Evolutionary conservation across 139 green algal species (phyloP), one percentile per base, ranked within the genome.

Genomic region (Micromonas commoda): DNA sequence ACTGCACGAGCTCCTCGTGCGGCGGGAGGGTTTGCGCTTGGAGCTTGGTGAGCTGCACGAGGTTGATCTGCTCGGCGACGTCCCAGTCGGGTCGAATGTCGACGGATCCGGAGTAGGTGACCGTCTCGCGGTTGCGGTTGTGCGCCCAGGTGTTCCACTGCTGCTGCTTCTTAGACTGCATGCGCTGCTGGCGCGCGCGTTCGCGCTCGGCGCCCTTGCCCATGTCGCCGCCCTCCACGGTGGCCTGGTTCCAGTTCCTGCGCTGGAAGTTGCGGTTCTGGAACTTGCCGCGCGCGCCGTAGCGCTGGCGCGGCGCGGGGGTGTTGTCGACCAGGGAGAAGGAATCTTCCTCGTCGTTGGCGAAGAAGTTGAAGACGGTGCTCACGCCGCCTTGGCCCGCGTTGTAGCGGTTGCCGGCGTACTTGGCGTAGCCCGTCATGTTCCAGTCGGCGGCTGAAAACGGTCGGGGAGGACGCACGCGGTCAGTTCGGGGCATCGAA

Each of bases 311-410:
- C 28, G 51, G 74, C 29, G 64, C 54, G 0, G 82, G 82, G 54
- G 54, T 85, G 79, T 89, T 97, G 86, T 99, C 95, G 54, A 99
- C 95, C 5, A 99, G 81, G 63, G 97, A 90, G 86, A 98, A 99
- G 0, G 84, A 91, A 65, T 96, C 92, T 79, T 98, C 94, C 80
- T 97, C 94, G 64, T 97, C 92, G 38, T 92, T 91, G 53, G 91
- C 87, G 73, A 96, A 92, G 87, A 97, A 98, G 83, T 94, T 96
- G 85, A 98, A 98, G 1, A 97, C 90, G 3, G 90, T 83, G 38
- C 82, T 84, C 66, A 87, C 87, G 28, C 80, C 80, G n/a, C n/a
- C 23, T 61, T 81, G 31, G 31, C 35, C 54, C 85, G 78, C 38
- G 63, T 60, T 0, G 66, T 34, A 51, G 69, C 77, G 0, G 64